A percentile compares a stretch with the other conserved stretches of the same genome.
phyloP scores from a whole-genome alignment of 495 filamentous ascomycete species.

The Annulohypoxylon bovei region DNA sequence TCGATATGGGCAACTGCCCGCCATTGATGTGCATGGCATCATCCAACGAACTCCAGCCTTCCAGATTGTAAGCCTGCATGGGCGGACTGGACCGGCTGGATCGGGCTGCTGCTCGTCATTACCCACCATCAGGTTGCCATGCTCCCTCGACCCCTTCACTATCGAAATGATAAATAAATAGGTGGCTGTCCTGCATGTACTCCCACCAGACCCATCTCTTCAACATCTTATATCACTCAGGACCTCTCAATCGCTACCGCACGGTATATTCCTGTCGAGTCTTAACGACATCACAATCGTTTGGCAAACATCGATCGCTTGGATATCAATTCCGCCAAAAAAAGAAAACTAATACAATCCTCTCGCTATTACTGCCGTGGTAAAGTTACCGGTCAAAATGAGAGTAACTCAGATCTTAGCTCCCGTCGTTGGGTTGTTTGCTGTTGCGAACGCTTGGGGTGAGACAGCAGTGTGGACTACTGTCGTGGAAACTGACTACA shows the following conservation, averaged over 20 bases:
- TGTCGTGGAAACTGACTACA: constrained; percentile 48
- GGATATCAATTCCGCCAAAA: constrained; percentile 21
- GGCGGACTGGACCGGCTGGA: constrained; percentile 39
- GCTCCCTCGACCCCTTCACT: constrained; percentile 11
- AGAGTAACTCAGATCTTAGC: constrained; percentile 50
- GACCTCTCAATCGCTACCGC: constrained; percentile 43
- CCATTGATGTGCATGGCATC: constrained; percentile 36
- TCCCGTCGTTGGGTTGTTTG: constrained; percentile 49
- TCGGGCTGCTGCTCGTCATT: constrained; percentile 39
- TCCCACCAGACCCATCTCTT: constrained; percentile 16
- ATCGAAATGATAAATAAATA: constrained; percentile 39
- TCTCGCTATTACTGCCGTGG: constrained; percentile 28
- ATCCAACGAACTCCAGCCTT: constrained; percentile 35
- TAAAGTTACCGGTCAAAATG: constrained; percentile 46
- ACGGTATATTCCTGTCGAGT: constrained; percentile 29
- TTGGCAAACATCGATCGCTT: constrained; percentile 40
- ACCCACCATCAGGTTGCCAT: constrained; percentile 41
- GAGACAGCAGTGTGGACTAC: constrained; percentile 43
- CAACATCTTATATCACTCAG: constrained; percentile 37
- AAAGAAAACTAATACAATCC: constrained; percentile 36
- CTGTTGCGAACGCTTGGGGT: constrained; percentile 44
- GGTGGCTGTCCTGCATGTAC: constrained; percentile 36
- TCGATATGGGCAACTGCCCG: constrained; percentile 34
- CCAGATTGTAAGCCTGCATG: constrained; percentile 35
- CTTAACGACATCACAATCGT: constrained; percentile 44